phyloP scores from a whole-genome alignment of 345 rosid species.

The Mangifera indica region DNA sequence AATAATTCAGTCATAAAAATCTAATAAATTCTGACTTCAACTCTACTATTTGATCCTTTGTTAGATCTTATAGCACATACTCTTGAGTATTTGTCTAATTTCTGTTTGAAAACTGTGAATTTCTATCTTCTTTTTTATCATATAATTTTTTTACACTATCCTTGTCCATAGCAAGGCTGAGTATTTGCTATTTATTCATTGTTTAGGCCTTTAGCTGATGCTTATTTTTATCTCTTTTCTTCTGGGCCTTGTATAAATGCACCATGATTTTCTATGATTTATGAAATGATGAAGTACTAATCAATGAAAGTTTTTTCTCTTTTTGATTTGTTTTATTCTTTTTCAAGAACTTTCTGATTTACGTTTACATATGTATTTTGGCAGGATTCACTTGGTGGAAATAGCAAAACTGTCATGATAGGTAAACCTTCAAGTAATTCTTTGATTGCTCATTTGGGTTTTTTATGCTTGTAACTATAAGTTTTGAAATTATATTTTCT shows the following conservation, averaged over 20 bases:
- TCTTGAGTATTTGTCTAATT: not conserved
- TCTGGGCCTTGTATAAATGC: not conserved
- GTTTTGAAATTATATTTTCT: not conserved
- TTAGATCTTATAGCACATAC: slow-evolving; percentile 8
- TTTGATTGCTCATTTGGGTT: not conserved
- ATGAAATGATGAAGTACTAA: slow-evolving; percentile 6
- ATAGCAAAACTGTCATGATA: slow-evolving; percentile 83
- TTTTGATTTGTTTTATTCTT: slow-evolving; percentile 13
- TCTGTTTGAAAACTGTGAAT: slow-evolving; percentile 6
- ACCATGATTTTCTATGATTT: slow-evolving; percentile 5
- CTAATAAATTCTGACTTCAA: not conserved
- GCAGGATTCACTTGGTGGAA: slow-evolving; percentile 88
- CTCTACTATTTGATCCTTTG: not conserved
- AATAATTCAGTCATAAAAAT: slow-evolving; percentile 4
- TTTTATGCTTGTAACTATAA: not conserved
- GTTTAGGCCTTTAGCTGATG: slow-evolving; percentile 13
- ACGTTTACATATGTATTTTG: slow-evolving; percentile 16
- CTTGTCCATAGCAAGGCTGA: not conserved
- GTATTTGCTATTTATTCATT: not conserved
- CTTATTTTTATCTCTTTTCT: slow-evolving; percentile 6
- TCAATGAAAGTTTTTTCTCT: not conserved
- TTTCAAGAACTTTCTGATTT: slow-evolving; percentile 17
- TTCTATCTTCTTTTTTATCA: not conserved
- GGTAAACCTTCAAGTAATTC: slow-evolving; percentile 63
- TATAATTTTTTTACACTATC: not conserved